Percentiles rank a stretch among this genome's conserved stretches.
These are phyloP conservation scores for Rutstroemia sydowiana DNA, from an alignment of 2,329 filamentous ascomycete genomes.

Conservation along the genomic window DNA sequence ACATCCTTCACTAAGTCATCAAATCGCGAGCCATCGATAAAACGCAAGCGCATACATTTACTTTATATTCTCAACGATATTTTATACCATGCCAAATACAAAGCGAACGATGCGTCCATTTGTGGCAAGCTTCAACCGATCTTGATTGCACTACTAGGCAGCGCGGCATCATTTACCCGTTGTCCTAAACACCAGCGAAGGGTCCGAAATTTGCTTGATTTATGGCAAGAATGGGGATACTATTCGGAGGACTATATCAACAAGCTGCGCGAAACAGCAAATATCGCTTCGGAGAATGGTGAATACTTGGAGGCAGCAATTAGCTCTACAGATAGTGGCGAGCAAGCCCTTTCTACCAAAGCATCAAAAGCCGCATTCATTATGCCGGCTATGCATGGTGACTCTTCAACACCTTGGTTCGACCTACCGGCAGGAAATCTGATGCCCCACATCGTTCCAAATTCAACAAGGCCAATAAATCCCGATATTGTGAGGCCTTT, in stretches of 20 bases:
- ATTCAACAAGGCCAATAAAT: constrained; percentile 68
- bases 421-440: constrained; percentile 78
- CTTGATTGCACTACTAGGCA: constrained; percentile 55
- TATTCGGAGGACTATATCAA: constrained; percentile 47
- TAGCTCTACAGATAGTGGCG: constrained; percentile 7
- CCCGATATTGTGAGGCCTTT: constrained; percentile 64
- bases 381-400: constrained; percentile 72
- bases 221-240: constrained; percentile 65
- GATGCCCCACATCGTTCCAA: constrained; percentile 69
- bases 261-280: constrained; percentile 52
- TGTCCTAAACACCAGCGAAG: constrained; percentile 61
- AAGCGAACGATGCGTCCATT: constrained; percentile 43
- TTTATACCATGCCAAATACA: constrained; percentile 59
- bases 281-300: constrained; percentile 33
- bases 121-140: constrained; percentile 48
- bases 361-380: constrained; percentile 53
- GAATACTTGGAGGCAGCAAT: constrained; percentile 22
- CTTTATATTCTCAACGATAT: constrained; percentile 75
- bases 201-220: constrained; percentile 52
- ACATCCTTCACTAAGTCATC: constrained; percentile 43
- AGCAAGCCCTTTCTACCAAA: constrained; percentile 38
- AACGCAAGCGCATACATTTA: constrained; percentile 65
- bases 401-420: constrained; percentile 65
- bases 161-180: constrained; percentile 49
- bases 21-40: constrained; percentile 44